Base-by-base conservation (phyloP, 2,329 filamentous ascomycete genomes). In the Rachicladosporium sp. region DNA sequence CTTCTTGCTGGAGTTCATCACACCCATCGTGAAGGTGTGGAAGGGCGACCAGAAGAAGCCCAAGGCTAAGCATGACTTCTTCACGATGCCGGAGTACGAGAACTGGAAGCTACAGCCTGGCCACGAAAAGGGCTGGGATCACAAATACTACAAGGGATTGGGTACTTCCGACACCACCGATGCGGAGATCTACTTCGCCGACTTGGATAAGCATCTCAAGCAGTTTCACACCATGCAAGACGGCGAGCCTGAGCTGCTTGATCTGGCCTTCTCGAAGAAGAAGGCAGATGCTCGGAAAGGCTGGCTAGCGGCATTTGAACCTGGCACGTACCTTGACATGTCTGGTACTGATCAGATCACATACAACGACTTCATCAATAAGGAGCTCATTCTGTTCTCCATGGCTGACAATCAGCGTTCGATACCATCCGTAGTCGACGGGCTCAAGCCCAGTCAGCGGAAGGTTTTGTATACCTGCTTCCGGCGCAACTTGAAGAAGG, bases 121-220 rank as follows among this genome's bases (percentile, higher is more conserved):
- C 29, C 58, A 73, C 40, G 82, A 93, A 53, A 73, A 71, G 47
- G 76, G 75, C 40, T 98, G 91, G 91, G 80, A 94, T 11, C 86
- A 89, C 67, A 98, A 98, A 71, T 98, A 98, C 73, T 93, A 80
- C 81, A 98, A 98, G 80, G 91, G 91, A 77, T 69, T 98, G 78
- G 91, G 93, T 70, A 93, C 89, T 51, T 93, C 83, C 54, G 80
- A 80, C 46, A 87, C 84, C 38, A 79, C 87, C 50, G 91, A 98
- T 63, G 89, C 89, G 21, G 82, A 96, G 57, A 71, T 93, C 40
- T 98, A 98, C 65, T 98, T 98, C 67, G 81, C 80, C 37, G 87
- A 96, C 57, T 73, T 98, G 11, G 91, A 98, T 56, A 80, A 78
- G 44, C 91, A 98, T 64, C 67, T 96, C 62, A 96, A 98, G 66